Conservation (phyloP, 345 rosid species). For the Ailanthus altissimus region DNA sequence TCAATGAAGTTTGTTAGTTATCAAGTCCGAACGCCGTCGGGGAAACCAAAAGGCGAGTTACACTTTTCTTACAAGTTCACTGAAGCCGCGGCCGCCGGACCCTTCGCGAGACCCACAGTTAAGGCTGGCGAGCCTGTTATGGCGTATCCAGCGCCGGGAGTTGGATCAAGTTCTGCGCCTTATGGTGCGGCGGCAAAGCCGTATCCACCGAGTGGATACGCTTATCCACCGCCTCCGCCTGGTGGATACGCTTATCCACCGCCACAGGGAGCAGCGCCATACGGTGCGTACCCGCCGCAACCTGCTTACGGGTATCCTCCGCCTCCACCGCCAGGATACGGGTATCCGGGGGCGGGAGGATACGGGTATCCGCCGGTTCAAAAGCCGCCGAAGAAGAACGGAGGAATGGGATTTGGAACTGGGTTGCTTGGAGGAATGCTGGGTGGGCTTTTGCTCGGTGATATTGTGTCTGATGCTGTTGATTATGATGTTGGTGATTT, state of each 20-base stretch:
- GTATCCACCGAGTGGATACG: slow-evolving; percentile 17
- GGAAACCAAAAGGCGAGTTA: slow-evolving; percentile 71
- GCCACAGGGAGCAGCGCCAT: slow-evolving; percentile 16
- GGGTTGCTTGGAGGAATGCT: slow-evolving; percentile 74
- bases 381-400: slow-evolving; percentile 50
- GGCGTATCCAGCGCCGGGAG: slow-evolving; percentile 33
- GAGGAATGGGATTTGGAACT: slow-evolving; percentile 67
- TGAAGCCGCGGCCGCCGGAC: slow-evolving; percentile 7
- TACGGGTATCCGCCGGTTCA: slow-evolving; percentile 42
- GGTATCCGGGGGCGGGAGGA: slow-evolving; percentile 26
- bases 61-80: slow-evolving; percentile 63
- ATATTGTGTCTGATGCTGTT: slow-evolving; percentile 58
- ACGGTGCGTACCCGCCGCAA: slow-evolving; percentile 28
- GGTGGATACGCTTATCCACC: slow-evolving; percentile 34
- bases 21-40: slow-evolving; percentile 65
- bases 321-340: slow-evolving; percentile 41
- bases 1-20: slow-evolving; percentile 52
- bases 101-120: not conserved
- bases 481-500: slow-evolving; percentile 41
- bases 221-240: slow-evolving; percentile 34
- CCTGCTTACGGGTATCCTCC: slow-evolving; percentile 35
- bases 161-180: slow-evolving; percentile 20
- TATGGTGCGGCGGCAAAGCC: slow-evolving; percentile 6
- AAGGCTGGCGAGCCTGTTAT: slow-evolving; percentile 26
- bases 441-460: slow-evolving; percentile 76